These are phyloP conservation scores for Schizosaccharomyces pombe DNA, from an alignment of 805 yeast genomes.

Conservation along the genomic window DNA sequence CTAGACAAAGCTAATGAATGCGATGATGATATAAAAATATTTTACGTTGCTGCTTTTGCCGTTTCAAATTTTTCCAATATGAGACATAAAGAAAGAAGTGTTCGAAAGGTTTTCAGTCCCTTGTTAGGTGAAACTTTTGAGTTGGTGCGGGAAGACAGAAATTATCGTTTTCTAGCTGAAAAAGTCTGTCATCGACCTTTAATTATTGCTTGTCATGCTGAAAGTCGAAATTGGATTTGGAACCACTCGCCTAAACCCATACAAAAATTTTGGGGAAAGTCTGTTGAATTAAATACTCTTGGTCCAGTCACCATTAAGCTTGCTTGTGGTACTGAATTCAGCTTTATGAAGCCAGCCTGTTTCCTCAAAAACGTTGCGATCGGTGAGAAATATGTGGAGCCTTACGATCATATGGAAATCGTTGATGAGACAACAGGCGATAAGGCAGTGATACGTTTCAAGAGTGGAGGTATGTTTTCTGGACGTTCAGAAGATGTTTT, in stretches of 20 bases:
- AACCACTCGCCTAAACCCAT: conserved; percentile 34
- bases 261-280: conserved; percentile 89
- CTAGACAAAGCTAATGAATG: conserved; percentile 36
- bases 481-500: conserved; percentile 51
- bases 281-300: conserved; percentile 54
- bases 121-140: conserved; percentile 84
- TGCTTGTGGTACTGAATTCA: conserved; percentile 19
- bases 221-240: conserved; percentile 41
- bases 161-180: conserved; percentile 53
- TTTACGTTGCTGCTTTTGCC: conserved; percentile 58
- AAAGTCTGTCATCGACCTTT: conserved; percentile 77
- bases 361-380: conserved; percentile 70
- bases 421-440: conserved; percentile 39
- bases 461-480: conserved; percentile 65
- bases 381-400: conserved; percentile 87
- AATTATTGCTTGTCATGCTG: conserved; percentile 60
- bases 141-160: conserved; percentile 60
- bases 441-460: conserved; percentile 49
- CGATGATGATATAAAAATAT: conserved; percentile 31
- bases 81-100: conserved; percentile 49
- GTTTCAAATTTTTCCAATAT: conserved; percentile 46
- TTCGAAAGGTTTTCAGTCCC: conserved; percentile 87
- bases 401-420: conserved; percentile 42
- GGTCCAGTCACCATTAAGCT: conserved; percentile 42
- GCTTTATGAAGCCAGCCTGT: conserved; percentile 67